A percentile compares a stretch with the other conserved stretches of the same genome.
These are phyloP conservation scores for Sugiyamaella americana DNA, from an alignment of 805 yeast species.

Conservation along the genomic window DNA sequence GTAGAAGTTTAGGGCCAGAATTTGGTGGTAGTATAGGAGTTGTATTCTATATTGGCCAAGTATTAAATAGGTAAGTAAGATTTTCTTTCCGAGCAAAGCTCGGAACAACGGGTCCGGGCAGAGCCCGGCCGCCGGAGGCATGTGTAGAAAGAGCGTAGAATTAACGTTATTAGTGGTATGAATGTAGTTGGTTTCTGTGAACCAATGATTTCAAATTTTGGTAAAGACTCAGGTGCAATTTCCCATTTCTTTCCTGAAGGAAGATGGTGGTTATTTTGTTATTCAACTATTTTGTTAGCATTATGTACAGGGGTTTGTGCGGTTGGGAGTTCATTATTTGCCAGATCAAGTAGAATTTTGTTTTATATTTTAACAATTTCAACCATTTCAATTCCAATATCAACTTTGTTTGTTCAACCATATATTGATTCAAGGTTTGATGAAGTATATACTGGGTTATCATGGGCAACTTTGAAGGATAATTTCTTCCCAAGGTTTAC, in stretches of 20 bases:
- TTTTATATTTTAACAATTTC: conserved; percentile 21
- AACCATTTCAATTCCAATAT: conserved; percentile 53
- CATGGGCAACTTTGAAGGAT: conserved; percentile 56
- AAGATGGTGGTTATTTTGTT: conserved; percentile 58
- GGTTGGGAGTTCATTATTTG: conserved; percentile 22
- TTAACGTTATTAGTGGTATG: conserved; percentile 49
- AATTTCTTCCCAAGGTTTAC: conserved; percentile 80
- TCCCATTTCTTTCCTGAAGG: conserved; percentile 59
- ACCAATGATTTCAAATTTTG: conserved; percentile 79
- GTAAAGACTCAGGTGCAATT: conserved; percentile 51
- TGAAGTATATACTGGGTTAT: conserved; percentile 59
- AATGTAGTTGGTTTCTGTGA: conserved; percentile 95
- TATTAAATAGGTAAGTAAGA: conserved; percentile 49
- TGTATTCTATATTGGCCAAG: conserved; percentile 91
- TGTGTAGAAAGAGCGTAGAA: neutral
- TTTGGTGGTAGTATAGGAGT: conserved; percentile 97
- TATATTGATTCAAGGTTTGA: conserved; percentile 34
- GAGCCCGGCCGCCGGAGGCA: neutral
- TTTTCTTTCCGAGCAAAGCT: neutral
- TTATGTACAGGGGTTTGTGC: conserved; percentile 20
- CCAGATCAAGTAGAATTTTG: conserved; percentile 19
- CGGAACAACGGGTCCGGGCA: no score
- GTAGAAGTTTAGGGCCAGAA: conserved; percentile 92
- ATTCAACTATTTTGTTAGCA: conserved; percentile 54
- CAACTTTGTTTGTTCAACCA: conserved; percentile 60